Evolutionary conservation across 352 stramenopile species (phyloP).

Genomic region (Pilasporangium apinafurcum): DNA sequence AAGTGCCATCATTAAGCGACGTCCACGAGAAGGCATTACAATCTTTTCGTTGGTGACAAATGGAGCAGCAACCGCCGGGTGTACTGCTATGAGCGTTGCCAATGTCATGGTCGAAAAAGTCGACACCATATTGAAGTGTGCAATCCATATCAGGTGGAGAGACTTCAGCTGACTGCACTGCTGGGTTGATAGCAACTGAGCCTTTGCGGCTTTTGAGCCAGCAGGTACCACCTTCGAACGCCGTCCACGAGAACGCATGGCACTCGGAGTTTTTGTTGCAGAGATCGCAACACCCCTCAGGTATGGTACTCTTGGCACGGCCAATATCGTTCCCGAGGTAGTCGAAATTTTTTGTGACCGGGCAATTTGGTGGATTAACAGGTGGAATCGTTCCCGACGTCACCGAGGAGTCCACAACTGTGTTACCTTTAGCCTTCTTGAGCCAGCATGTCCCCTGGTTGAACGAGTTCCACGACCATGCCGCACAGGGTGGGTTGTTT

Average conservation of each 20-base stretch:
- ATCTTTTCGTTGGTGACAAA: too few species aligned
- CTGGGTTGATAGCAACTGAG: neutral
- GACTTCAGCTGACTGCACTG: conserved; percentile 5
- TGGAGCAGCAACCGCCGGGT: too few species aligned
- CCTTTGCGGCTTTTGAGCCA: conserved; percentile 51
- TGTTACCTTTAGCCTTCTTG: conserved; percentile 27
- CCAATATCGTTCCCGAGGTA: conserved; percentile 11
- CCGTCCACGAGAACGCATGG: conserved; percentile 37
- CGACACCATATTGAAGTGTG: conserved; percentile 2
- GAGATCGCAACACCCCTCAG: conserved; percentile 8
- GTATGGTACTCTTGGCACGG: neutral
- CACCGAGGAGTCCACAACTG: neutral
- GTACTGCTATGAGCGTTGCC: too few species aligned
- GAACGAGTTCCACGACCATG: conserved; percentile 42
- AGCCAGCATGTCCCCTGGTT: conserved; percentile 48
- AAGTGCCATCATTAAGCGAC: conserved; percentile 13
- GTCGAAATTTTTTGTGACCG: conserved; percentile 18
- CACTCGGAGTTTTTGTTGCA: conserved; percentile 12
- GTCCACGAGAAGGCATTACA: conserved; percentile 21
- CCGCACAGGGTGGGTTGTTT: too few species aligned
- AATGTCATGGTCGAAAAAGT: conserved; percentile 12
- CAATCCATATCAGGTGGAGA: too few species aligned
- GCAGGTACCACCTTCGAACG: conserved; percentile 37
- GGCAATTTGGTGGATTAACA: conserved; percentile 11
- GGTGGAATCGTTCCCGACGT: neutral